Conservation (phyloP, 345 rosid genomes). For the Draba incana region DNA sequence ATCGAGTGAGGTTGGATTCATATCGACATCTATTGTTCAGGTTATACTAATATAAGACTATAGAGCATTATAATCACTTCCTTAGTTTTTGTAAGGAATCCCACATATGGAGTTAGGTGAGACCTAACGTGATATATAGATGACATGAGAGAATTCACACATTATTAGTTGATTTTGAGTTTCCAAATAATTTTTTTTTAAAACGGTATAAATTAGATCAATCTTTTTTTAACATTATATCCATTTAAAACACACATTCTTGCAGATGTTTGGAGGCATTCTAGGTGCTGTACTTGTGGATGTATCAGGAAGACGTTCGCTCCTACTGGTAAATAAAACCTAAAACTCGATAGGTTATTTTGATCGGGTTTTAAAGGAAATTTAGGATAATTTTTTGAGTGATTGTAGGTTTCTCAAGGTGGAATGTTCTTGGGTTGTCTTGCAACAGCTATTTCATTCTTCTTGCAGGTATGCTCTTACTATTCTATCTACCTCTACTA, state of each 20-base stretch:
- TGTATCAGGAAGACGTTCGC: constrained; percentile 72
- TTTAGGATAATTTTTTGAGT: background rate
- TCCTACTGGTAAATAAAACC: constrained; percentile 60
- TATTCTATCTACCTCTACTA: background rate
- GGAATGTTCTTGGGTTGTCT: constrained; percentile 85
- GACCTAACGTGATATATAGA: no score
- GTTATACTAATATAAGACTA: constrained; percentile 37
- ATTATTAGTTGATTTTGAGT: no score
- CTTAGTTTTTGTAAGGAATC: background rate
- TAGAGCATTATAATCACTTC: background rate
- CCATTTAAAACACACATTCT: background rate
- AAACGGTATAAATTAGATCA: no score
- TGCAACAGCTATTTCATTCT: constrained; percentile 58
- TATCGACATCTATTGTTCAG: constrained; percentile 77
- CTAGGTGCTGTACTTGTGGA: constrained; percentile 73
- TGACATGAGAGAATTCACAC: no score
- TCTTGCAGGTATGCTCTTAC: constrained; percentile 49
- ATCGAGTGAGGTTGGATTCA: constrained; percentile 68
- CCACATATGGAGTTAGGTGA: no score
- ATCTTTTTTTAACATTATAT: no score
- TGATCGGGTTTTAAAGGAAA: background rate
- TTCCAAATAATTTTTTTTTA: no score
- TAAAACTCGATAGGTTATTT: background rate
- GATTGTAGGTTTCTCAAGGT: constrained; percentile 61
- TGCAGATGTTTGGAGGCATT: constrained; percentile 70